phyloP scores from a whole-genome alignment of 1,284 basidiomycete species.

The Mycena citricolor region DNA sequence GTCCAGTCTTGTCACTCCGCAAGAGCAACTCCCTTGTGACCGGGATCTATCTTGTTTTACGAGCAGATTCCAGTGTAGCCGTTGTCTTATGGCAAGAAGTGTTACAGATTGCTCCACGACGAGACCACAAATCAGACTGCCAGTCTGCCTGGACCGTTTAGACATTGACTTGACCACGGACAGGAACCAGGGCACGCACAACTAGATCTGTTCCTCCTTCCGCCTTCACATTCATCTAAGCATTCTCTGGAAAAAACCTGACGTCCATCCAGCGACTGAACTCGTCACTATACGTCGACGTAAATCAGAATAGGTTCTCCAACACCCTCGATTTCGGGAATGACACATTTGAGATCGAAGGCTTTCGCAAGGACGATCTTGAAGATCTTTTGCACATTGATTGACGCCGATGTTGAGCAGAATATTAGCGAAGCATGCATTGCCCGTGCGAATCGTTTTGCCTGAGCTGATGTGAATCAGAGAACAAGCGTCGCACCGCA shows the following conservation, averaged over 20 bases:
- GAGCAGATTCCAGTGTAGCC: too few species aligned
- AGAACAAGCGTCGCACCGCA: background rate
- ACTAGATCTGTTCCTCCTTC: slow-evolving; percentile 31
- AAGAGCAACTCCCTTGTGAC: slow-evolving; percentile 24
- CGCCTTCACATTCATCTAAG: slow-evolving; percentile 21
- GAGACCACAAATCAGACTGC: too few species aligned
- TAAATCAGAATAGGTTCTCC: slow-evolving; percentile 93
- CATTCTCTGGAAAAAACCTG: slow-evolving; percentile 11
- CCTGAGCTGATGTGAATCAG: slow-evolving; percentile 43
- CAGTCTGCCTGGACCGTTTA: too few species aligned
- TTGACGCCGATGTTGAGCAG: slow-evolving; percentile 95
- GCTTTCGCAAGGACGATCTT: slow-evolving; percentile 92
- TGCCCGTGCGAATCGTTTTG: slow-evolving; percentile 93
- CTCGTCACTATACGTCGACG: slow-evolving; percentile 82
- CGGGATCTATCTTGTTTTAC: too few species aligned
- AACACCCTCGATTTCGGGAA: slow-evolving; percentile 93
- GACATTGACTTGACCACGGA: too few species aligned
- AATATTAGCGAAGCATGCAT: slow-evolving; percentile 99
- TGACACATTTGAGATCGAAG: slow-evolving; percentile 91
- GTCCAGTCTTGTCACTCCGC: slow-evolving; percentile 20
- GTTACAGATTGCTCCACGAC: too few species aligned
- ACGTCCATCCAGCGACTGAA: slow-evolving; percentile 18
- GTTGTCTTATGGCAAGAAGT: too few species aligned
- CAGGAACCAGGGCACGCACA: too few species aligned
- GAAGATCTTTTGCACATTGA: slow-evolving; percentile 99